Conservation (phyloP, 106 monocot species). For the Platanthera guangdongensis region DNA sequence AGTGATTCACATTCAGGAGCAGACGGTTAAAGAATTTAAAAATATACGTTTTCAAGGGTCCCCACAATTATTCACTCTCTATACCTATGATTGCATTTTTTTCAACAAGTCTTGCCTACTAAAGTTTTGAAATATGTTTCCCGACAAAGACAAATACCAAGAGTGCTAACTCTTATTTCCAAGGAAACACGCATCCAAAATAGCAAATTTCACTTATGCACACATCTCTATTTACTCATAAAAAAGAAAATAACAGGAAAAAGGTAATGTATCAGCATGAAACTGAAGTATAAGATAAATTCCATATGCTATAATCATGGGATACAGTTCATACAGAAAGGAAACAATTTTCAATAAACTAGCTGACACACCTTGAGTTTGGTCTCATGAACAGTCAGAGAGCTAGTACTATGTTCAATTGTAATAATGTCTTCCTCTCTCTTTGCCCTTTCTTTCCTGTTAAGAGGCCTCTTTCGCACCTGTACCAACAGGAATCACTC, state of each 20-base stretch:
- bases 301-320: neutral
- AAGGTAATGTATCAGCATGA: neutral
- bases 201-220: neutral
- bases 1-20: neutral
- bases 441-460: conserved; percentile 85
- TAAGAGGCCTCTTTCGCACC: conserved; percentile 93
- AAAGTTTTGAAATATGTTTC: neutral
- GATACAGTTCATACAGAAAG: neutral
- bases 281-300: neutral
- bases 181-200: neutral
- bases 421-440: conserved; percentile 87
- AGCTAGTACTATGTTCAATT: conserved; percentile 46
- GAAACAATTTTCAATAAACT: neutral
- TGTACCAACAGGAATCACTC: conserved; percentile 13
- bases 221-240: neutral
- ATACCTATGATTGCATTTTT: neutral
- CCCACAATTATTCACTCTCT: neutral
- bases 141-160: neutral
- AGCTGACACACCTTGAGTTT: conserved; percentile 67
- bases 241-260: neutral
- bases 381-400: conserved; percentile 81
- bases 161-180: neutral
- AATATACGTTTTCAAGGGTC: neutral
- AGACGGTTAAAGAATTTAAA: neutral
- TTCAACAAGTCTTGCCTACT: neutral